Evolutionary conservation across 2,329 filamentous ascomycete genomes (phyloP).

Genomic region (Fusarium solani-melongenae): DNA sequence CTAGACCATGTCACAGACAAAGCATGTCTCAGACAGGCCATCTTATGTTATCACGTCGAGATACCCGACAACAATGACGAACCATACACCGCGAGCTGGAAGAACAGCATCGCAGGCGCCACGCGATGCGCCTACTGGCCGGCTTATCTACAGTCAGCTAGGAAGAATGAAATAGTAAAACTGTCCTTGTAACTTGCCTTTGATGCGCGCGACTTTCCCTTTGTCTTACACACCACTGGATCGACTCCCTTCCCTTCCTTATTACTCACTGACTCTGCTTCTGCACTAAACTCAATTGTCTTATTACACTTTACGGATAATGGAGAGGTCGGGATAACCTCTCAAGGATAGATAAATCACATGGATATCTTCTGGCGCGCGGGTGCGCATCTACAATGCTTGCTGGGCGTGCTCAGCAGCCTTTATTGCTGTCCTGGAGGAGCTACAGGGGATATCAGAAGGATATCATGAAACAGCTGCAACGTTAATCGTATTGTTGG

Average conservation of each 20-base stretch:
- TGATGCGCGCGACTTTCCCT: conserved; percentile 32
- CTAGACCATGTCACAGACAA: conserved; percentile 6
- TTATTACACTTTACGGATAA: conserved; percentile 38
- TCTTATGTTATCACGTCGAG: conserved; percentile 36
- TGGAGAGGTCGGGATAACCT: conserved; percentile 37
- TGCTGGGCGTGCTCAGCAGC: neutral
- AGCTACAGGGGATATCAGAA: conserved; percentile 28
- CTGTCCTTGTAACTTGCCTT: conserved; percentile 24
- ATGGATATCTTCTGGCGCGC: conserved; percentile 29
- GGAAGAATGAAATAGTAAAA: conserved; percentile 38
- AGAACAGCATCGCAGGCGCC: conserved; percentile 19
- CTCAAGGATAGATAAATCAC: conserved; percentile 37
- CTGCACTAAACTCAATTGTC: conserved; percentile 32
- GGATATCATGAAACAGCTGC: conserved; percentile 24
- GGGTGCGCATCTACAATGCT: conserved; percentile 21
- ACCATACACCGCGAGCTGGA: conserved; percentile 17
- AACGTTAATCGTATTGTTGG: conserved; percentile 33
- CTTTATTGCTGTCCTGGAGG: conserved; percentile 21
- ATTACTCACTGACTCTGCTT: conserved; percentile 13
- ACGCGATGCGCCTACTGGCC: conserved; percentile 15
- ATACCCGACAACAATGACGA: conserved; percentile 35
- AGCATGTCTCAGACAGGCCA: conserved; percentile 19
- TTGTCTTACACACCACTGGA: conserved; percentile 41
- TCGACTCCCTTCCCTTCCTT: conserved; percentile 26
- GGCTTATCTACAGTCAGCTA: conserved; percentile 26